phyloP scores from a whole-genome alignment of 305 asterid species.

The Plantago coronopus region DNA sequence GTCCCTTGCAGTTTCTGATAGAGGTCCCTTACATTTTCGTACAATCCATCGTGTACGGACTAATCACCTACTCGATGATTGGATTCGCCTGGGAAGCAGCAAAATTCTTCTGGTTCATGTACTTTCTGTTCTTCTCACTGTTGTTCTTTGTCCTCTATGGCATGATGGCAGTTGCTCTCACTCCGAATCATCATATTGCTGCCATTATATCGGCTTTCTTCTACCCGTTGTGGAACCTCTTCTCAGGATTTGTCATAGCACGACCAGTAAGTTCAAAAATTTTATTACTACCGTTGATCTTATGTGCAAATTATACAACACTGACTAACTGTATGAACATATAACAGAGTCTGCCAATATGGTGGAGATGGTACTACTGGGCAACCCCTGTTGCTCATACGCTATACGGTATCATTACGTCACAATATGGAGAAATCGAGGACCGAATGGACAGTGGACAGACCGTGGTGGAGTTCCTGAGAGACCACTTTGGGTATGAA shows the following conservation, averaged over 20 bases:
- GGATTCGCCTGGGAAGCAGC: conserved; percentile 37
- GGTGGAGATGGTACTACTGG: conserved; percentile 63
- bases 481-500: conserved; percentile 35
- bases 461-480: conserved; percentile 35
- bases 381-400: conserved; percentile 37
- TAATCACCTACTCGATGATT: conserved; percentile 41
- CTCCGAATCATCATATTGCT: conserved; percentile 43
- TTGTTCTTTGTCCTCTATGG: conserved; percentile 40
- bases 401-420: conserved; percentile 32
- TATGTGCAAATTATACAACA: neutral
- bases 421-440: conserved; percentile 43
- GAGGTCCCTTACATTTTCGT: conserved; percentile 36
- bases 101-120: conserved; percentile 43
- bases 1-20: conserved; percentile 31
- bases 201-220: conserved; percentile 35
- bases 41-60: conserved; percentile 31
- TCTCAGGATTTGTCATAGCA: conserved; percentile 44
- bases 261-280: conserved; percentile 35
- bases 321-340: neutral
- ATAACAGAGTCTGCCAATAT: conserved; percentile 38
- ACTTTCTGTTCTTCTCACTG: conserved; percentile 35
- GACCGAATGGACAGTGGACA: conserved; percentile 19
- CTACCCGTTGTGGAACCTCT: conserved; percentile 34
- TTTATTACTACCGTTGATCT: neutral
- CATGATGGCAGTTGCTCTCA: conserved; percentile 43